A percentile compares a stretch with the other conserved stretches of the same genome.
These are phyloP conservation scores for Melocanna baccifera DNA, from an alignment of 176 grass and related monocot genomes.

Conservation along the genomic window DNA sequence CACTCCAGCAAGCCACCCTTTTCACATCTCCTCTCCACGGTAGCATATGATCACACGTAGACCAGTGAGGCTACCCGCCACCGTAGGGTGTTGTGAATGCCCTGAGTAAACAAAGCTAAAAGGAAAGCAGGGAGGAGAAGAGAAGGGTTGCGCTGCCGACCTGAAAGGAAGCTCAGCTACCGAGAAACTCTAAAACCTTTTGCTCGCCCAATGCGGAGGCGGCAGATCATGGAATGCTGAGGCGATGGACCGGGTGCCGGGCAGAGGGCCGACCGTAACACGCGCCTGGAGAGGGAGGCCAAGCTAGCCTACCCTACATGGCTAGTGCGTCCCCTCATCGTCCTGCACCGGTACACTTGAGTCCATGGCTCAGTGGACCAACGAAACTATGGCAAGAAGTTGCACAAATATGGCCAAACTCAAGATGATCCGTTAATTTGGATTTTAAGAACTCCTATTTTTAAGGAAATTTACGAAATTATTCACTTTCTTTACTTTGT, in stretches of 20 bases:
- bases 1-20: no score
- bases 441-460: background rate
- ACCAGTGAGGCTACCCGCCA: no score
- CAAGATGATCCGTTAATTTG: background rate
- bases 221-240: slow-evolving; percentile 3
- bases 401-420: background rate
- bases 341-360: background rate
- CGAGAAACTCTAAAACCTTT: background rate
- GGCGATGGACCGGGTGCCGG: background rate
- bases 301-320: background rate
- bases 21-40: no score
- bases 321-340: background rate
- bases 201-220: background rate
- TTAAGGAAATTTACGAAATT: background rate
- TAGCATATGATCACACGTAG: no score
- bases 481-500: background rate
- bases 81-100: no score
- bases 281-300: background rate
- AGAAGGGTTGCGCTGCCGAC: background rate
- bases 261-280: background rate
- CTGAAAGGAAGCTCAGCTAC: background rate
- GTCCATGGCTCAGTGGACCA: background rate
- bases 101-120: background rate
- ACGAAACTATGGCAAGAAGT: no score
- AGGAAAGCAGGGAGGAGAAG: background rate